These are phyloP conservation scores for Maudiozyma pseudohumilis DNA, from an alignment of 805 yeast genomes.

Conservation along the genomic window DNA sequence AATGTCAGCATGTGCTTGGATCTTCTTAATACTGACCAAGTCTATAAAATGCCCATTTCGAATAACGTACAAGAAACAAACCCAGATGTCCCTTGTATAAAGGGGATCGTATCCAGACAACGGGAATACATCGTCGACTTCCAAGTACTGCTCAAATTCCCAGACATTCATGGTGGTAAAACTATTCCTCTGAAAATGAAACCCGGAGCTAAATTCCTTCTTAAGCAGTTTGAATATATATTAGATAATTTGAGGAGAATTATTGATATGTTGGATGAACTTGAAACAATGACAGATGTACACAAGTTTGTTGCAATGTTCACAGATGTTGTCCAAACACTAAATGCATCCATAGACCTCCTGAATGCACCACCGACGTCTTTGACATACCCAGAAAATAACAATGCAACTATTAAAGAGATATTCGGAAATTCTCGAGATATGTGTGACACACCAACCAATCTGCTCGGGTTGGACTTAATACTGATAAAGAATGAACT, in stretches of 20 bases:
- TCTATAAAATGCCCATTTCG: constrained; percentile 47
- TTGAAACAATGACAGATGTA: constrained; percentile 33
- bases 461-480: constrained; percentile 42
- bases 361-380: constrained; percentile 43
- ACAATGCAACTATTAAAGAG: constrained; percentile 36
- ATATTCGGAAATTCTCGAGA: constrained; percentile 31
- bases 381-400: constrained; percentile 48
- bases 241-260: constrained; percentile 16
- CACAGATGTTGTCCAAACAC: not conserved
- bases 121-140: constrained; percentile 44
- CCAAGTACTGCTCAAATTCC: constrained; percentile 30
- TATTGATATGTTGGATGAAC: constrained; percentile 24
- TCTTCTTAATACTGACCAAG: constrained; percentile 30
- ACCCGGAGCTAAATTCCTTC: constrained; percentile 34
- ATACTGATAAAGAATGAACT: constrained; percentile 53
- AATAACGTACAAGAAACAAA: constrained; percentile 7
- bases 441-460: constrained; percentile 22
- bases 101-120: constrained; percentile 50
- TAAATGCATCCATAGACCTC: constrained; percentile 9
- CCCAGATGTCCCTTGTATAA: constrained; percentile 27
- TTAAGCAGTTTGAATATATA: constrained; percentile 29
- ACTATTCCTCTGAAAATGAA: constrained; percentile 31
- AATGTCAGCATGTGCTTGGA: constrained; percentile 33
- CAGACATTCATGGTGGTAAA: constrained; percentile 35
- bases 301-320: constrained; percentile 16